Base-by-base conservation (phyloP, 78 protist genomes). In the Emiliania huxleyi region DNA sequence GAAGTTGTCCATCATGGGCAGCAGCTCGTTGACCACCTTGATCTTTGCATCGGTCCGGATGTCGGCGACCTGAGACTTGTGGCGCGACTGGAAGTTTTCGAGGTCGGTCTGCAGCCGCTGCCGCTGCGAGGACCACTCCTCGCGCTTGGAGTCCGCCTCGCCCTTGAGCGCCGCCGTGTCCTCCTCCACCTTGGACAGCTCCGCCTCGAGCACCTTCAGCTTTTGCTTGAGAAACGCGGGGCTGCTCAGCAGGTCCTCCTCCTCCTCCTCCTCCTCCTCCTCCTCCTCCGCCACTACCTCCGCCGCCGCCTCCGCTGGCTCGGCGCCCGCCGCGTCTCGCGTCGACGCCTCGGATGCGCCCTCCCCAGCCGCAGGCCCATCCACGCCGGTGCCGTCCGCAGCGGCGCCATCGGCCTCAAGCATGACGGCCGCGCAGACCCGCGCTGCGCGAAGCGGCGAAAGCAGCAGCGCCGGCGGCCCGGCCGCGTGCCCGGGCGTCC, bases 1-100 rank as follows among this genome's bases (percentile, higher is more conserved):
- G 8, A 81, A 81, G 89, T 81, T 81, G 89, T 81, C 89, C 38
- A 81, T 2, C 56, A 81, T 42, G 26, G 89, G 89, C 56, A 81
- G 55, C 15, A 81, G 23, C 18, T 21, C 3, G 21, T 25, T 44
- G 56, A 81, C 3, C 19, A 29, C 29, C 40, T 81, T 21, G 38
- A 44, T 29, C 40, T 11, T 3, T 5, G 40, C 56, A 19, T 37
- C 35, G 35, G 62, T 19, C 62, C 62, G 33, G 29, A 15, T 3
- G 33, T 3, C 73, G 33, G 8, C 29, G 73, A 15, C 33, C 5
- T 62, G 73, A 1, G 73, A 4, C 5, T 62, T 3, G 73, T 3
- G 73, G 8, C 33, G 2, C 29, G 73, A 1, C 73, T 62, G 33
- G 56, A 81, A 44, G 38, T 81, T 81, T 26, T 81, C 89, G 26